These are phyloP conservation scores for Backusella morwellensis DNA, from an alignment of 192 early-diverging fungal species.

Conservation along the genomic window DNA sequence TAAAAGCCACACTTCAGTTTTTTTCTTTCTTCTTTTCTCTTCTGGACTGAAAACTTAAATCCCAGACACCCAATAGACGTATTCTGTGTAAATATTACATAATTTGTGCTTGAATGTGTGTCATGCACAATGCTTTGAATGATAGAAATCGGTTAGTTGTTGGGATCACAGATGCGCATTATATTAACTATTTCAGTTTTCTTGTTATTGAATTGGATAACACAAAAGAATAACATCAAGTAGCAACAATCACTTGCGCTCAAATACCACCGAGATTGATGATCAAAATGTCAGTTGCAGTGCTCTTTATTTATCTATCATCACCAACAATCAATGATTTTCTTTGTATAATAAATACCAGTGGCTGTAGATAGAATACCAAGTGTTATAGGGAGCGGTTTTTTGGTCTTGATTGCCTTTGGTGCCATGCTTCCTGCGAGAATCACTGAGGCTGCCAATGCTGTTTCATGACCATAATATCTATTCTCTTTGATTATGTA, in stretches of 20 bases:
- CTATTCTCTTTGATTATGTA: constrained; percentile 31
- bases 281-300: no score
- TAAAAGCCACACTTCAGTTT: neutral
- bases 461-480: constrained; percentile 37
- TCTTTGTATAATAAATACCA: constrained; percentile 35
- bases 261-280: no score
- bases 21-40: neutral
- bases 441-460: constrained; percentile 31
- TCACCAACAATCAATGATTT: constrained; percentile 35
- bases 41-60: neutral
- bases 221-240: neutral
- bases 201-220: neutral
- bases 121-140: neutral
- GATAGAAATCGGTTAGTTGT: no score
- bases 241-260: neutral
- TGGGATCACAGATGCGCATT: neutral
- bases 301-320: neutral
- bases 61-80: neutral
- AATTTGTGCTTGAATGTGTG: neutral
- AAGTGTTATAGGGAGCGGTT: constrained; percentile 29
- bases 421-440: constrained; percentile 32
- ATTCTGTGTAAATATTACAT: neutral
- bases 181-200: neutral
- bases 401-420: constrained; percentile 21
- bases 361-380: constrained; percentile 21